Base-by-base conservation (phyloP, 257 asterid genomes). In the Przewalskia tangutica region DNA sequence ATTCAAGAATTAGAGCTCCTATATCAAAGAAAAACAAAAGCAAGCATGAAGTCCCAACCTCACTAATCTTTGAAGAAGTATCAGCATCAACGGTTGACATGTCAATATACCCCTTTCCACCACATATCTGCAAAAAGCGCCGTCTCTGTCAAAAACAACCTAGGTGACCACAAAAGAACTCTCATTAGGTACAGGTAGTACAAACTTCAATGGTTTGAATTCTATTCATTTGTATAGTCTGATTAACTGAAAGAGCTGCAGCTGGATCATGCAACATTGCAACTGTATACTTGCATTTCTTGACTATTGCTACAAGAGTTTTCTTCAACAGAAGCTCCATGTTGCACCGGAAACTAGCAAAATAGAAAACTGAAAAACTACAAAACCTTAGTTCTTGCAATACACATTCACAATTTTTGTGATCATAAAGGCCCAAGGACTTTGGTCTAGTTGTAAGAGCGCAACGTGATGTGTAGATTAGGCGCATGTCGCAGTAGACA, bases 21-120 rank as follows among this genome's bases (percentile, higher is more conserved):
- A 65, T 6, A 7, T 66, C 12, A 73, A 71, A 76, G 27, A 65
- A 8, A 23, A 73, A 8, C 20, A 40, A 2, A 53, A 27, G 63
- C 14, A 66, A 38, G 73, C 23, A 34, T 71, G 34, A 36, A 18
- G 44, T 20, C 9, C 42, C 42, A 70, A 95, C 99, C 99, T 91
- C 92, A 81, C 90, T 89, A 88, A 95, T 95, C 89, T 88, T 91
- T 44, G 94, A 89, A 18, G 99, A 93, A 58, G 99, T 92, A 89
- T 95, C 97, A 38, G 97, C 95, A 90, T 93, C 99, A 83, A 95
- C 99, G 9, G 99, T 95, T 85, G 99, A 95, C 99, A 95, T 95
- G 89, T 95, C 98, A 82, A 95, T 91, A 84, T 95, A 95, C 60
- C 97, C 91, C 92, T 95, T 95, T 73, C 94, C 99, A 20, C 87